Base-by-base conservation (phyloP, 305 asterid species). In the Fraxinus angustifolia region DNA sequence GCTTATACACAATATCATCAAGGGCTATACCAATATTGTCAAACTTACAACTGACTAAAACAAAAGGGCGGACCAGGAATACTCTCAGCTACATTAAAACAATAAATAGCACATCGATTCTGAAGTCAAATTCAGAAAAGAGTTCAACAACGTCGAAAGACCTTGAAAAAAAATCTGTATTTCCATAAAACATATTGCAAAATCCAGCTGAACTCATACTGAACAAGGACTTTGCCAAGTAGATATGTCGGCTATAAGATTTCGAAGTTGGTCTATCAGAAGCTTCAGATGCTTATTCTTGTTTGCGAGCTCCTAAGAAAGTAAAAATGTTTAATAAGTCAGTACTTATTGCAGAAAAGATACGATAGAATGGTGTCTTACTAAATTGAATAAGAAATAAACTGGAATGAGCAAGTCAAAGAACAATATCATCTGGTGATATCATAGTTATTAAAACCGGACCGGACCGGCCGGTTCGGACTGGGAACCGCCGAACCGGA, bases 171-270 rank as follows among this genome's bases (percentile, higher is more conserved):
- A 65, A 28, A 75, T 68, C 16, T 40, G 28, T 6, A 21, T 40
- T 50, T 21, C 65, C 73, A 36, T 71, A 10, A 12, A 74, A 56
- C 75, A 75, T n/a, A 78, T 62, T 78, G n/a, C 34, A 50, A 62
- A 31, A 68, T 23, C 21, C 16, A 48, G 67, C 79, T 73, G 21
- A 65, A 70, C 70, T 92, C 87, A 95, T 34, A 90, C 75, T 53
- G 95, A 84, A 82, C 93, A 89, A 56, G 95, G 97, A 86, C 97
- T 92, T 81, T 92, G 98, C 99, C 99, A 95, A 67, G 93, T 91
- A 0, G 94, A 91, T 79, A 92, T 83, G 86, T 92, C 98, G 16
- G 88, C 82, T 40, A 91, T 84, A 70, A 95, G 89, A 70, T 86
- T 88, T 28, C 99, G 97, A 58, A 92, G 91, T 81, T 93, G 95